Conservation (phyloP, 2,329 filamentous ascomycete genomes). For the Phaeophleospora eucalypticola region DNA sequence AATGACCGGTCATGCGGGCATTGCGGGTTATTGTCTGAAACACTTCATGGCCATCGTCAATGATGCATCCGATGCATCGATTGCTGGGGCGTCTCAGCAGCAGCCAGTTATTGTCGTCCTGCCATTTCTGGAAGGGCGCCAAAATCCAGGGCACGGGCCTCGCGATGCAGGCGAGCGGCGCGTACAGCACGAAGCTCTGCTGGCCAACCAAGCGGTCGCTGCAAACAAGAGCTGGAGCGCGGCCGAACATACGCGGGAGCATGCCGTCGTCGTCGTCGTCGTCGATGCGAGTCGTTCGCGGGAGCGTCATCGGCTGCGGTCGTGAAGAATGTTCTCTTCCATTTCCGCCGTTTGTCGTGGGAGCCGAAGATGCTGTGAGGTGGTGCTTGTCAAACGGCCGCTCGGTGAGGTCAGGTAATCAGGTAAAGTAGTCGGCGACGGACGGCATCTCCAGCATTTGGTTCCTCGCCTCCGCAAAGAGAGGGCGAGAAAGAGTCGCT, state of each 20-base stretch:
- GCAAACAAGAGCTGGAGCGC: constrained; percentile 3
- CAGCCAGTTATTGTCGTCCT: constrained; percentile 29
- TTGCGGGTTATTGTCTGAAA: constrained; percentile 31
- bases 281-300: neutral
- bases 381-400: constrained; percentile 1
- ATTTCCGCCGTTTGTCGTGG: too few relatives aligned
- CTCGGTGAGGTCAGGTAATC: too few relatives aligned
- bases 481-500: constrained; percentile 4
- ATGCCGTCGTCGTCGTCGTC: neutral
- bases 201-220: constrained; percentile 8
- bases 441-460: neutral
- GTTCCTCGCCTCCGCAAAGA: too few relatives aligned
- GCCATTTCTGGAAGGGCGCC: constrained; percentile 23
- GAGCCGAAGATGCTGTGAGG: too few relatives aligned
- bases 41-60: constrained; percentile 31
- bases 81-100: constrained; percentile 41
- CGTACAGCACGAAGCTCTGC: constrained; percentile 6
- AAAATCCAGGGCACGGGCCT: constrained; percentile 11
- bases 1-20: constrained; percentile 32
- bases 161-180: constrained; percentile 9
- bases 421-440: too few relatives aligned
- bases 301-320: neutral
- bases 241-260: constrained; percentile 4
- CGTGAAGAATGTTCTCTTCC: too few relatives aligned
- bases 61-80: too few relatives aligned